Evolutionary conservation across 345 rosid genomes (phyloP).

Genomic region (Triadica sebifera): DNA sequence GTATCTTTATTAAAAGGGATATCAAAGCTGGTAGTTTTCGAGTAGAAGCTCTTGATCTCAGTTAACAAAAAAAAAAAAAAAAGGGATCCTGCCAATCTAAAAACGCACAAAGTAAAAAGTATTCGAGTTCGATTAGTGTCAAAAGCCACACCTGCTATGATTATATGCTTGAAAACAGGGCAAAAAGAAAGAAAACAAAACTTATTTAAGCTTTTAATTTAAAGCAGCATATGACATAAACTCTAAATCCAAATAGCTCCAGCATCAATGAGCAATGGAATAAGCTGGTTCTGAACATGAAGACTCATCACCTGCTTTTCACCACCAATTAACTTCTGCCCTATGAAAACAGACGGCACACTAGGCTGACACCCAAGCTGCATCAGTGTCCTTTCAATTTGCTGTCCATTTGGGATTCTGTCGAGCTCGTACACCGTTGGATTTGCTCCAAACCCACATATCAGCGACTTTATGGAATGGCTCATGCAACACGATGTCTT

Average conservation of each 20-base stretch:
- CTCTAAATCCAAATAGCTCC: constrained; percentile 28
- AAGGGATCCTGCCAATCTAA: not conserved
- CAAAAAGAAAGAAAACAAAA: too few relatives aligned
- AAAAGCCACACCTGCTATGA: not conserved
- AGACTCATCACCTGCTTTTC: constrained; percentile 34
- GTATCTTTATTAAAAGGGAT: not conserved
- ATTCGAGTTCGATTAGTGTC: not conserved
- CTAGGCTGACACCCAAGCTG: constrained; percentile 30
- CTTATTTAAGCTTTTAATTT: too few relatives aligned
- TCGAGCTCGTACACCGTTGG: constrained; percentile 33
- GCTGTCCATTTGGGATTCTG: constrained; percentile 24
- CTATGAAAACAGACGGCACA: constrained; percentile 33
- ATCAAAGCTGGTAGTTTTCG: not conserved
- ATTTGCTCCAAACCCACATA: constrained; percentile 33
- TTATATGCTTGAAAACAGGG: not conserved
- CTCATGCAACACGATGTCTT: constrained; percentile 37
- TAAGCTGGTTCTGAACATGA: constrained; percentile 30
- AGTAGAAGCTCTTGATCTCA: not conserved
- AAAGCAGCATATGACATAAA: not conserved
- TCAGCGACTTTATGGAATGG: constrained; percentile 28
- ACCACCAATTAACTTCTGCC: constrained; percentile 23
- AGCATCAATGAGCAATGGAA: constrained; percentile 30
- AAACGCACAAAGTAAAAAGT: not conserved
- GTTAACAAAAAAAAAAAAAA: not conserved
- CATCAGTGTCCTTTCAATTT: constrained; percentile 26